A percentile compares a stretch with the other conserved stretches of the same genome.
Conservation (phyloP, 1,139 yeast species). For the Yamadazyma sp. region DNA sequence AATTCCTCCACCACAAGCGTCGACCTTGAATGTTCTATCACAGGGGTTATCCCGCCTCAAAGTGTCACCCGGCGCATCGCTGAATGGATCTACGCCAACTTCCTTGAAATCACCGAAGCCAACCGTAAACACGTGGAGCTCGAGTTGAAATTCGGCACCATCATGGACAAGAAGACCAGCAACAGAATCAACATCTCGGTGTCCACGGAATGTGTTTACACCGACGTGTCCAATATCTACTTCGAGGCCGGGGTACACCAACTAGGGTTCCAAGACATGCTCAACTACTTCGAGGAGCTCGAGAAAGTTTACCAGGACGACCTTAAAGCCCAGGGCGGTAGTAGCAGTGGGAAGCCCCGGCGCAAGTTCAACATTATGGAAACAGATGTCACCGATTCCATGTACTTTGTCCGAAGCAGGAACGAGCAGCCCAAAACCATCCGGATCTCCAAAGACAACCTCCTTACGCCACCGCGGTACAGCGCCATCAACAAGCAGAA, state of each 20-base stretch:
- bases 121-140: constrained; percentile 68
- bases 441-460: constrained; percentile 63
- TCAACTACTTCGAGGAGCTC: constrained; percentile 55
- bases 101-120: constrained; percentile 60
- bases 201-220: constrained; percentile 70
- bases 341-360: constrained; percentile 23
- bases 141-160: constrained; percentile 79
- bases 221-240: constrained; percentile 54
- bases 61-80: constrained; percentile 80
- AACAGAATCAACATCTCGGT: constrained; percentile 69
- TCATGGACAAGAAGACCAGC: constrained; percentile 66
- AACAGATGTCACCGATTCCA: constrained; percentile 43
- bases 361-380: constrained; percentile 43
- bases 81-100: constrained; percentile 85
- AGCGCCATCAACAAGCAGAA: constrained; percentile 73
- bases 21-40: constrained; percentile 58
- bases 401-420: constrained; percentile 37
- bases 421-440: constrained; percentile 60
- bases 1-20: constrained; percentile 36
- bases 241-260: constrained; percentile 74
- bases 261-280: constrained; percentile 62
- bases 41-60: constrained; percentile 78
- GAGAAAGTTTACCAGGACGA: constrained; percentile 49
- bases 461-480: constrained; percentile 60
- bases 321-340: constrained; percentile 17